These are phyloP conservation scores for Penicillium capsulatum DNA, from an alignment of 2,329 filamentous ascomycete species.

Conservation along the genomic window DNA sequence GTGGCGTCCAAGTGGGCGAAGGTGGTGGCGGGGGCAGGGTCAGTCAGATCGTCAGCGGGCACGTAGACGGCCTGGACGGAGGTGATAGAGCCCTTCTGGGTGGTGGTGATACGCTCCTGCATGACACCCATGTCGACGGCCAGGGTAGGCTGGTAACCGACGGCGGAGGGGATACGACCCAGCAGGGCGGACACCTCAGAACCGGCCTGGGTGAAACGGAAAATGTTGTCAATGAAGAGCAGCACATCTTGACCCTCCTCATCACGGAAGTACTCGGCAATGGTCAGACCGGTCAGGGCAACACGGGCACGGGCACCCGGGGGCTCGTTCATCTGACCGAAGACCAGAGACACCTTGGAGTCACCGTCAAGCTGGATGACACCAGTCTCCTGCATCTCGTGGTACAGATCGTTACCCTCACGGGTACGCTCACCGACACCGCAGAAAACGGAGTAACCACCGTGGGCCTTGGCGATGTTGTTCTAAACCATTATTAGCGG, in stretches of 20 bases:
- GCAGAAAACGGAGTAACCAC: constrained; percentile 99
- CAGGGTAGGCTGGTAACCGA: constrained; percentile 99
- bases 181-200: constrained; percentile 99
- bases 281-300: constrained; percentile 77
- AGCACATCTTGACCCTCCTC: constrained; percentile 89
- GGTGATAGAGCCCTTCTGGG: constrained; percentile 98
- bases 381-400: constrained; percentile 99
- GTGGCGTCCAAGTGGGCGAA: constrained; percentile 99
- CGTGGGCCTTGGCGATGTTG: constrained; percentile 99
- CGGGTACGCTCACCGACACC: constrained; percentile 99
- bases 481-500: constrained; percentile 52
- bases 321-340: constrained; percentile 99
- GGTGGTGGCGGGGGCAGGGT: constrained; percentile 97
- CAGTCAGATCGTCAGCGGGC: constrained; percentile 99
- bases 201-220: constrained; percentile 99
- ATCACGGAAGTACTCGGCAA: constrained; percentile 73
- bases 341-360: constrained; percentile 98
- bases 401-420: constrained; percentile 99
- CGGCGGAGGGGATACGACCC: constrained; percentile 99
- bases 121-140: constrained; percentile 98
- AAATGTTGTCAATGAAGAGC: constrained; percentile 99
- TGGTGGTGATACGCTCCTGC: constrained; percentile 99
- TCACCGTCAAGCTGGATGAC: constrained; percentile 99
- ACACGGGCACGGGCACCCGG: constrained; percentile 99
- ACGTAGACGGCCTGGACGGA: constrained; percentile 99